Conservation (phyloP, 2,329 filamentous ascomycete species). For the Phyllachora maydis region DNA sequence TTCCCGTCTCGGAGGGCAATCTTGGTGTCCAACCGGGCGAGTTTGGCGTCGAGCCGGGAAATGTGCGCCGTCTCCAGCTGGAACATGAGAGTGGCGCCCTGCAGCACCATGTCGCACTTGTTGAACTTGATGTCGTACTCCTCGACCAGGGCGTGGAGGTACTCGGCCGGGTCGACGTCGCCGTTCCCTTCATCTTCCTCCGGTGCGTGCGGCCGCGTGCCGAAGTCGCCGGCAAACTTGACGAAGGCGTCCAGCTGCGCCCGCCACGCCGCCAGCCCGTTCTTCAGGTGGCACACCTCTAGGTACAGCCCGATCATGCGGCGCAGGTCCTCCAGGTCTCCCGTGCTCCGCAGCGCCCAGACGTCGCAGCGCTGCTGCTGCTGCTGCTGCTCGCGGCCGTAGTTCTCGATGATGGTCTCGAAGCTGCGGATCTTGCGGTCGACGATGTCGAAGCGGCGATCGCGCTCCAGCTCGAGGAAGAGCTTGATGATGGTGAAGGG, state of each 20-base stretch:
- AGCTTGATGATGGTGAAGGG: slow-evolving; percentile 1
- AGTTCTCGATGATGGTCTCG: neutral
- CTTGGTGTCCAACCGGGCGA: slow-evolving; percentile 2
- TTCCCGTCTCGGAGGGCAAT: slow-evolving; percentile 3
- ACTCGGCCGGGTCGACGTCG: slow-evolving; percentile 1
- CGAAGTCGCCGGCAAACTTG: neutral
- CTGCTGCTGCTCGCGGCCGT: neutral
- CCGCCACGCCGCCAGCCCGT: slow-evolving; percentile 2
- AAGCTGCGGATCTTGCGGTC: neutral
- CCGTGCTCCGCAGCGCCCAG: neutral
- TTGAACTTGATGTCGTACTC: slow-evolving; percentile 2
- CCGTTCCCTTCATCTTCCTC: too few relatives aligned
- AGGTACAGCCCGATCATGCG: slow-evolving; percentile 2
- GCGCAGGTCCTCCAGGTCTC: neutral
- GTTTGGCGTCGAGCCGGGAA: neutral
- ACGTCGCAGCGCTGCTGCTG: too few relatives aligned
- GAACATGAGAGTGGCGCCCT: slow-evolving; percentile 2
- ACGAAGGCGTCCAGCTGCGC: slow-evolving; percentile 2
- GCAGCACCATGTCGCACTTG: slow-evolving; percentile 2
- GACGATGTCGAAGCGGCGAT: neutral
- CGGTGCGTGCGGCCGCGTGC: neutral
- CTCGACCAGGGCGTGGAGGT: slow-evolving; percentile 1
- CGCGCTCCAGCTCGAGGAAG: slow-evolving; percentile 1
- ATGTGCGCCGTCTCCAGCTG: slow-evolving; percentile 1
- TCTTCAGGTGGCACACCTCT: slow-evolving; percentile 1